Conservation (phyloP, 257 asterid genomes). For the Paulownia fortunei region DNA sequence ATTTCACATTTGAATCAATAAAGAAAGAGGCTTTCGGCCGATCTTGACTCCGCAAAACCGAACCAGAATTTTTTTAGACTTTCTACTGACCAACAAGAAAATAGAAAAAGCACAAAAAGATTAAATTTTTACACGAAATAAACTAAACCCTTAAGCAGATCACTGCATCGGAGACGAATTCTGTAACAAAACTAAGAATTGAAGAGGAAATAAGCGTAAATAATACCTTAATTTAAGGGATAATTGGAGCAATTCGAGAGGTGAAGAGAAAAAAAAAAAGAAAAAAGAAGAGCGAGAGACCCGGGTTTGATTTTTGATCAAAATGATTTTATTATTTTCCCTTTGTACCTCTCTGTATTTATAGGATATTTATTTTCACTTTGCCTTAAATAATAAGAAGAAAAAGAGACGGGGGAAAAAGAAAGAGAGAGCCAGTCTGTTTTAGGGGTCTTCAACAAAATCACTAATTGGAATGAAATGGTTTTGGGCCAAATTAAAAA, state of each 20-base stretch:
- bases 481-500: too few species aligned
- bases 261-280: background rate
- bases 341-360: slow-evolving; percentile 21
- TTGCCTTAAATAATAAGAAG: background rate
- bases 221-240: slow-evolving; percentile 40
- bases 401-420: background rate
- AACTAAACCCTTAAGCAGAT: slow-evolving; percentile 36
- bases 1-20: background rate
- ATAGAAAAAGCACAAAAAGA: background rate
- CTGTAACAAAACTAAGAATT: background rate
- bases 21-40: slow-evolving; percentile 19
- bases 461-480: too few species aligned
- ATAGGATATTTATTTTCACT: background rate
- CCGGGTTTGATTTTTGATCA: background rate
- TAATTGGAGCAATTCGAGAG: slow-evolving; percentile 29
- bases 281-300: slow-evolving; percentile 28
- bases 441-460: background rate
- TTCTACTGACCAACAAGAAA: slow-evolving; percentile 21
- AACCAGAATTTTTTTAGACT: slow-evolving; percentile 11
- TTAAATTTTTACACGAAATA: slow-evolving; percentile 29
- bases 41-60: slow-evolving; percentile 29
- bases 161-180: slow-evolving; percentile 20
- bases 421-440: background rate
- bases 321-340: background rate
- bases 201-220: slow-evolving; percentile 1